Percentiles rank a stretch among this genome's conserved stretches.
These are phyloP conservation scores for Trichothecium sympodiale DNA, from an alignment of 2,329 filamentous ascomycete species.

Conservation along the genomic window DNA sequence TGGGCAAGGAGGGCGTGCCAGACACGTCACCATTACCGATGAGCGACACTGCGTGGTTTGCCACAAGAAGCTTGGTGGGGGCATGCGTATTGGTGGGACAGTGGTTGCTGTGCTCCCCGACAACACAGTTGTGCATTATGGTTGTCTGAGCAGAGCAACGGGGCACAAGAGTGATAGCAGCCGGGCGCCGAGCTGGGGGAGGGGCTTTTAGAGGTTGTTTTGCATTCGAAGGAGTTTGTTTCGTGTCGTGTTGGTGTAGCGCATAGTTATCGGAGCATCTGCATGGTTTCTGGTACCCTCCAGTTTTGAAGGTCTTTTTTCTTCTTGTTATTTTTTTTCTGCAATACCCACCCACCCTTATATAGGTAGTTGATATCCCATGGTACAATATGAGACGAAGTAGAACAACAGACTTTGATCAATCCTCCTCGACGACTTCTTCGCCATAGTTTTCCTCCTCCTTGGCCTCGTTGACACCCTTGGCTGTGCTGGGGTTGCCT, in stretches of 20 bases:
- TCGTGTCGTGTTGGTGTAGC: background rate
- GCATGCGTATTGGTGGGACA: conserved; percentile 78
- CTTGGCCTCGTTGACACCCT: conserved; percentile 37
- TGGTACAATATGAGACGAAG: too few species aligned
- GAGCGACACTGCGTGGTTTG: conserved; percentile 87
- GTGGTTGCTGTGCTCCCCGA: conserved; percentile 86
- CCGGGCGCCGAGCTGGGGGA: conserved; percentile 24
- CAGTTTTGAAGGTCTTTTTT: conserved; percentile 2
- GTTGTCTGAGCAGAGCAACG: conserved; percentile 50
- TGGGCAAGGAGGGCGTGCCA: conserved; percentile 41
- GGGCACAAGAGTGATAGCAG: conserved; percentile 21
- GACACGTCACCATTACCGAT: conserved; percentile 71
- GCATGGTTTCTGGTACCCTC: conserved; percentile 10
- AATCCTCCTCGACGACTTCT: conserved; percentile 55
- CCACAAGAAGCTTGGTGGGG: conserved; percentile 78
- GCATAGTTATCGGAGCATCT: conserved; percentile 8
- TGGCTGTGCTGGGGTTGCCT: conserved; percentile 11
- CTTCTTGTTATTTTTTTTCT: conserved; percentile 10
- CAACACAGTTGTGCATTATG: conserved; percentile 71
- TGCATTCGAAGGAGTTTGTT: background rate
- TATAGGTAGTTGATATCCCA: conserved; percentile 4
- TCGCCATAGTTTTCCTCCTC: conserved; percentile 80
- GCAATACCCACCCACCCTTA: conserved; percentile 17
- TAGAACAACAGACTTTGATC: conserved; percentile 10
- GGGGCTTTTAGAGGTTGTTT: conserved; percentile 17